A percentile compares a stretch with the other conserved stretches of the same genome.
Conservation (phyloP, 495 filamentous ascomycete species). For the Aspergillus heteromorphus region DNA sequence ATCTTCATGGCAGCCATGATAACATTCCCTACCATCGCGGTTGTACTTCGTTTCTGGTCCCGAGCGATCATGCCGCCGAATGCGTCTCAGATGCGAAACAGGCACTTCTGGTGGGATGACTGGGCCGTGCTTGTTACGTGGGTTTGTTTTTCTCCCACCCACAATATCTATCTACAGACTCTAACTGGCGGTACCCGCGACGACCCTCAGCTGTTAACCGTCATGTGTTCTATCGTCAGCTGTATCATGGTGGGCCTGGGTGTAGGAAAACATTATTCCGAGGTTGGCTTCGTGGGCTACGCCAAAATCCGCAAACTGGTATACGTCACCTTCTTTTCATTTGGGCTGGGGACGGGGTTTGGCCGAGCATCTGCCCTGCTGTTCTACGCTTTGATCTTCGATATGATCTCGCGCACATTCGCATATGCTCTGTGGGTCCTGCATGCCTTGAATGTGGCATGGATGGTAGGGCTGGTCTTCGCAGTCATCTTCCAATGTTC, state of each 20-base stretch:
- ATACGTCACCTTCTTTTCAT: not conserved
- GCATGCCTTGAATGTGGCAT: not conserved
- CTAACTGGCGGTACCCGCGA: no score
- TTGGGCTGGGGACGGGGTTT: not conserved
- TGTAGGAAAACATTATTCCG: not conserved
- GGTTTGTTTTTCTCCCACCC: not conserved
- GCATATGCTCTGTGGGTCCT: not conserved
- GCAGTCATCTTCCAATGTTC: not conserved
- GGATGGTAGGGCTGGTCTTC: not conserved
- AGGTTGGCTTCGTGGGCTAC: not conserved
- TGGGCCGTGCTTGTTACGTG: not conserved
- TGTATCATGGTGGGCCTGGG: not conserved
- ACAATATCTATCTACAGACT: not conserved
- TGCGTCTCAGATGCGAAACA: not conserved
- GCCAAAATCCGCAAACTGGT: not conserved
- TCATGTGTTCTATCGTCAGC: no score
- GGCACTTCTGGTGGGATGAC: not conserved
- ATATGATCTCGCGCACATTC: not conserved
- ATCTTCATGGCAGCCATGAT: not conserved
- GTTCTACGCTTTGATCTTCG: not conserved
- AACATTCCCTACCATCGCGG: not conserved
- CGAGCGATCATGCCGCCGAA: not conserved
- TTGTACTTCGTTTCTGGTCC: not conserved
- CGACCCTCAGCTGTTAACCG: no score
- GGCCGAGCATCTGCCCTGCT: not conserved